Evolutionary conservation across 1,284 basidiomycete species (phyloP).

Genomic region (Ganoderma leucocontextum): DNA sequence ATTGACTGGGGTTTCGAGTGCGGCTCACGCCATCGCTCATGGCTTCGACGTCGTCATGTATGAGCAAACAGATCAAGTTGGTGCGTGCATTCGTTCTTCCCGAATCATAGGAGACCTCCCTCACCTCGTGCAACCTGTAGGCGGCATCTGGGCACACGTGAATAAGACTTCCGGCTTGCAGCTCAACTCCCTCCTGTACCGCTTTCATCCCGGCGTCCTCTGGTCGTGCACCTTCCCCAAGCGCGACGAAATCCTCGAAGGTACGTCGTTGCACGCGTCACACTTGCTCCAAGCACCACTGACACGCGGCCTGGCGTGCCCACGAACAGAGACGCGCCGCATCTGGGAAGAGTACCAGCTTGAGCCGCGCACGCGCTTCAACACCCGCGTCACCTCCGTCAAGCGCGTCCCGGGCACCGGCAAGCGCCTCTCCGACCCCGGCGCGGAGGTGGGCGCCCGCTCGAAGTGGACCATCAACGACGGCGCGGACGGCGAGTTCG

Average conservation of each 20-base stretch:
- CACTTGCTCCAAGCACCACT: not conserved
- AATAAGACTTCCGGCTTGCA: constrained; percentile 68
- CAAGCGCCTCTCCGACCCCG: constrained; percentile 31
- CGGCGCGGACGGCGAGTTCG: constrained; percentile 21
- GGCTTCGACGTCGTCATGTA: constrained; percentile 61
- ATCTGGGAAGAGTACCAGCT: constrained; percentile 67
- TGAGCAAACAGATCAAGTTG: constrained; percentile 35
- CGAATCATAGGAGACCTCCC: too few relatives aligned
- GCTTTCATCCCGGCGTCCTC: constrained; percentile 58
- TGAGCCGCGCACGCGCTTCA: constrained; percentile 57
- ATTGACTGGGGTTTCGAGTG: constrained; percentile 58
- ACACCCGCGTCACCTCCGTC: constrained; percentile 51
- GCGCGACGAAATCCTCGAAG: constrained; percentile 63
- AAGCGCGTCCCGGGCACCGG: constrained; percentile 37
- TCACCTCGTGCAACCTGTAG: constrained; percentile 29
- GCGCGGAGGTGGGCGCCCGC: constrained; percentile 35
- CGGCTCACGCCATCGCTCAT: constrained; percentile 60
- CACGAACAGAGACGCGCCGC: constrained; percentile 51
- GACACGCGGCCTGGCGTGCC: not conserved
- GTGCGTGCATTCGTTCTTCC: constrained; percentile 16
- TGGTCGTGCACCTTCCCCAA: constrained; percentile 57
- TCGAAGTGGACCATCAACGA: constrained; percentile 59
- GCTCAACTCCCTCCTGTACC: constrained; percentile 66
- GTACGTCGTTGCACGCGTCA: constrained; percentile 36
- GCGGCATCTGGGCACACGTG: constrained; percentile 71